phyloP scores from a whole-genome alignment of 2,329 filamentous ascomycete genomes.

The Pyrenophora seminiperda region DNA sequence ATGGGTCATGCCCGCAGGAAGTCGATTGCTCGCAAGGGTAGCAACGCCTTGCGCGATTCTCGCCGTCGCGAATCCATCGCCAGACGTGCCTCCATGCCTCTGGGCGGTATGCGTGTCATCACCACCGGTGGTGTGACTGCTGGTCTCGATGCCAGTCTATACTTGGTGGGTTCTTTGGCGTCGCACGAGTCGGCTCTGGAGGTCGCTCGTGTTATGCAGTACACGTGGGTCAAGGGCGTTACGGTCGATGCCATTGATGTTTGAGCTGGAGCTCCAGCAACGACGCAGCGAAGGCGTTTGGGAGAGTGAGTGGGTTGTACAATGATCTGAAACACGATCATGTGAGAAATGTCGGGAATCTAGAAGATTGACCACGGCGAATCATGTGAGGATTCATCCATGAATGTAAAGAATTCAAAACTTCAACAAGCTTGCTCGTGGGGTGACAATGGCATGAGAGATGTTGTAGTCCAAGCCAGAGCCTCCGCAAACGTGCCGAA shows the following conservation, averaged over 20 bases:
- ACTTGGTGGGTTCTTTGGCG: slow-evolving; percentile 82
- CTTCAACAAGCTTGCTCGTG: neutral
- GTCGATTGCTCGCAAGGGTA: slow-evolving; percentile 71
- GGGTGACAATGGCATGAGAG: neutral
- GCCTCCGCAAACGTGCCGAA: neutral
- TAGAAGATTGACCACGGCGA: slow-evolving; percentile 34
- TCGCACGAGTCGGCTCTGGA: slow-evolving; percentile 77
- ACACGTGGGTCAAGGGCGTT: slow-evolving; percentile 83
- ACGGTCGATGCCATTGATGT: slow-evolving; percentile 86
- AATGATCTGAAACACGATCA: slow-evolving; percentile 27
- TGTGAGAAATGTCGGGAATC: slow-evolving; percentile 35
- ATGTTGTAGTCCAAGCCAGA: neutral
- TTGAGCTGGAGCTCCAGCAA: slow-evolving; percentile 52
- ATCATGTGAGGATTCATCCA: slow-evolving; percentile 36
- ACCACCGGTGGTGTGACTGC: slow-evolving; percentile 79
- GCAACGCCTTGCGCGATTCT: slow-evolving; percentile 78
- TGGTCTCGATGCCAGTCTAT: slow-evolving; percentile 82
- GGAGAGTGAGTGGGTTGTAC: slow-evolving; percentile 21
- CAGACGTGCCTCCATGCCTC: slow-evolving; percentile 75
- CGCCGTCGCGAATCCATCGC: slow-evolving; percentile 81
- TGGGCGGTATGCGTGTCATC: slow-evolving; percentile 72
- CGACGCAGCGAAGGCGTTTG: slow-evolving; percentile 35
- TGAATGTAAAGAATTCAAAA: slow-evolving; percentile 21
- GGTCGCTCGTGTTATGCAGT: slow-evolving; percentile 76
- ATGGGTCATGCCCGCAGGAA: slow-evolving; percentile 48